These are phyloP conservation scores for Madurella fahalii DNA, from an alignment of 2,329 filamentous ascomycete species.

Conservation along the genomic window DNA sequence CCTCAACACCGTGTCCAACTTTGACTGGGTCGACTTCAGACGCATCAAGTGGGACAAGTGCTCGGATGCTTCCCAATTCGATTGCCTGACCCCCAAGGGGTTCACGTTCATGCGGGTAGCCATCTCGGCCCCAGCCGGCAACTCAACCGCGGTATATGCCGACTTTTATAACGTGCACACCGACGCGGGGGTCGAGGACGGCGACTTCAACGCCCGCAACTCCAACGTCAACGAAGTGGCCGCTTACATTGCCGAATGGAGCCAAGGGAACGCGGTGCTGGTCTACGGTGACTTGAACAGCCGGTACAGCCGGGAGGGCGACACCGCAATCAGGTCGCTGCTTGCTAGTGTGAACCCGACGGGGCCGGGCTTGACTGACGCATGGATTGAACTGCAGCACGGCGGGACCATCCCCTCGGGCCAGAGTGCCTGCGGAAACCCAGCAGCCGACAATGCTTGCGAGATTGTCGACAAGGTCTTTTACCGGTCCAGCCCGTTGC, in stretches of 20 bases:
- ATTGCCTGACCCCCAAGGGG: constrained; percentile 66
- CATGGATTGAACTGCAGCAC: constrained; percentile 55
- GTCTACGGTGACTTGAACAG: constrained; percentile 64
- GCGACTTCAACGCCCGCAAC: constrained; percentile 52
- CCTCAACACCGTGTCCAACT: constrained; percentile 60
- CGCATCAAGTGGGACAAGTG: constrained; percentile 58
- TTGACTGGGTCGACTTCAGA: constrained; percentile 51
- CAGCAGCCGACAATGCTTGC: constrained; percentile 49
- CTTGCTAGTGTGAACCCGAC: constrained; percentile 43
- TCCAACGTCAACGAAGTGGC: constrained; percentile 58
- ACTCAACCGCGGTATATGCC: constrained; percentile 41
- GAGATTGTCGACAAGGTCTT: constrained; percentile 67
- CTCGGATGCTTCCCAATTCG: constrained; percentile 49
- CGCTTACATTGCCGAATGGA: constrained; percentile 52
- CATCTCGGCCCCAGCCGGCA: constrained; percentile 39
- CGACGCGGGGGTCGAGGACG: constrained; percentile 55
- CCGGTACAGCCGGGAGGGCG: constrained; percentile 55
- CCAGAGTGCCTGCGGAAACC: constrained; percentile 53
- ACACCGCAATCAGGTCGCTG: constrained; percentile 44
- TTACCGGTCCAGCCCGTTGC: constrained; percentile 48
- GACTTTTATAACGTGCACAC: constrained; percentile 65
- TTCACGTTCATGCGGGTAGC: constrained; percentile 62
- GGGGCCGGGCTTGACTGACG: constrained; percentile 46
- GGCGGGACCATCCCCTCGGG: constrained; percentile 43
- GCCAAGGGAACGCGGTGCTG: constrained; percentile 57